Evolutionary conservation across 768 basidiomycete genomes (phyloP), one percentile per base, ranked within the genome.

Genomic region (Lactarius tabidus): DNA sequence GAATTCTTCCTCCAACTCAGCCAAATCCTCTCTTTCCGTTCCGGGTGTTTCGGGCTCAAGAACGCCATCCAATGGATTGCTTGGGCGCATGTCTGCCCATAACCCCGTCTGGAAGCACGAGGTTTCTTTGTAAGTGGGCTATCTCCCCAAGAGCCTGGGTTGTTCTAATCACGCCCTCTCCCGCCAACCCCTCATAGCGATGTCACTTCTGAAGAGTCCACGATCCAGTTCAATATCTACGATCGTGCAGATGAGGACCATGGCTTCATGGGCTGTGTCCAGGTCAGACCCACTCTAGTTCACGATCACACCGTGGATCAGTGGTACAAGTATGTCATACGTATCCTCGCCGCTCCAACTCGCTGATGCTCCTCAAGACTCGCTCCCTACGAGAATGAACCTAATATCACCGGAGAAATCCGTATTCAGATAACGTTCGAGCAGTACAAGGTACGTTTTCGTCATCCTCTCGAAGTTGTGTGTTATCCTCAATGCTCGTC

Each of bases 81-180:
- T 84, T 20, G 68, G 72, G 65, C 81, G 86, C 58, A 75, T 85
- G 41, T 87, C 86, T 23, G 82, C 91, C 63, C 84, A 92, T 72
- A 98, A 94, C 79, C 96, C 97, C 14, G 88, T 95, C 26, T 99
- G 97, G 97, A 99, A 99, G 78, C 96, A 98, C 75, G 91, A 98
- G 75, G 97, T 98, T 38, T 88, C 92, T 52, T 99, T 99, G 96
- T 98, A 77, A 77, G 95, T 83, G 9, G n/a, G 48, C 43, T 65
- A 65, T 59, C 66, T 64, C 60, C 39, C 43, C 45, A 15, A 26
- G 39, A 31, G 51, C 64, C 38, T 57, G 38, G 26, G 52, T 51
- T 53, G 31, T 33, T 38, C 33, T 58, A 6, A 62, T 63, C 48
- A 63, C 65, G 38, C 43, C 43, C 17, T 60, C 38, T 52, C 57